These are phyloP conservation scores for Boletellus deceptivus DNA, from an alignment of 1,284 basidiomycete genomes.

Conservation along the genomic window DNA sequence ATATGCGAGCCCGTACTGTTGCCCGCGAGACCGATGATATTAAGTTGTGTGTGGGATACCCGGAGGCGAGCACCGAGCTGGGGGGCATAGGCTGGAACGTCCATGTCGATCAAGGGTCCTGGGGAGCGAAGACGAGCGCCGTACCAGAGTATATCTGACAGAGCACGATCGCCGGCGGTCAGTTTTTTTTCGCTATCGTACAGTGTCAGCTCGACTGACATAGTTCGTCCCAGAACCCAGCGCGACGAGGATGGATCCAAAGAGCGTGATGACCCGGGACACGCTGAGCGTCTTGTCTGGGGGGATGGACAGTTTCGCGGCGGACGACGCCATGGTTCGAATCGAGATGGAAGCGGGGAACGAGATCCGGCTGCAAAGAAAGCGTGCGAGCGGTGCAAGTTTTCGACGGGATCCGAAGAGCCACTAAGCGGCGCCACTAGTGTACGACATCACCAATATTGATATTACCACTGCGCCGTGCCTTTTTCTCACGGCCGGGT, in stretches of 20 bases:
- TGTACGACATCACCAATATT: too few relatives aligned
- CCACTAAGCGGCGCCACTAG: too few relatives aligned
- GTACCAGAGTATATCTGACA: constrained; percentile 33
- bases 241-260: constrained; percentile 56
- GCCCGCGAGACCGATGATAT: constrained; percentile 68
- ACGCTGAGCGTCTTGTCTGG: constrained; percentile 8
- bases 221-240: constrained; percentile 71
- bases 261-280: constrained; percentile 39
- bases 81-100: constrained; percentile 67
- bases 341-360: background rate
- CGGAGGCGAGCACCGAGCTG: constrained; percentile 71
- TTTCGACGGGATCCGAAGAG: too few relatives aligned
- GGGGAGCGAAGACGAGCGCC: constrained; percentile 1
- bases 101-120: background rate
- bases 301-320: background rate
- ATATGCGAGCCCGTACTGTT: constrained; percentile 44
- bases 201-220: constrained; percentile 42
- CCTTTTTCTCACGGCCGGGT: too few relatives aligned
- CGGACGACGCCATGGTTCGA: constrained; percentile 10
- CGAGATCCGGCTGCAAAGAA: background rate
- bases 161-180: background rate
- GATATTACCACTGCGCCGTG: too few relatives aligned
- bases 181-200: background rate
- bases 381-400: background rate
- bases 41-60: constrained; percentile 73